phyloP scores from a whole-genome alignment of 805 yeast genomes.

The Ogataea chonburiensis region DNA sequence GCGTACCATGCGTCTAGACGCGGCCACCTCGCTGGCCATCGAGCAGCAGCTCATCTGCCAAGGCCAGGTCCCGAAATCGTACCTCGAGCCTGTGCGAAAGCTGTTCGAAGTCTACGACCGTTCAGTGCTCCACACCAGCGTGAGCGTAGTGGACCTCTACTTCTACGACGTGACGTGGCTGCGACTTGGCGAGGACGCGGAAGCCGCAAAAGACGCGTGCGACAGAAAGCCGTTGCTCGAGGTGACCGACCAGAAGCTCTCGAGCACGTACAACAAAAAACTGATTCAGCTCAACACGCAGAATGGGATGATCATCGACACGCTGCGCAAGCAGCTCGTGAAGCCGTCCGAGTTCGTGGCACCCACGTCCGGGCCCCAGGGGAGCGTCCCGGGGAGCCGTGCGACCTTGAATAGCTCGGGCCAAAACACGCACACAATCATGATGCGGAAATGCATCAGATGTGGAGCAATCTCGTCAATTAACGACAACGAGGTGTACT shows the following conservation, averaged over 20 bases:
- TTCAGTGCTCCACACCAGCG: constrained; percentile 39
- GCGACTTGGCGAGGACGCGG: constrained; percentile 32
- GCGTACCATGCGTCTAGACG: constrained; percentile 39
- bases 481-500: constrained; percentile 30
- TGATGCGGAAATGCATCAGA: constrained; percentile 34
- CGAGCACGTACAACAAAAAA: constrained; percentile 17
- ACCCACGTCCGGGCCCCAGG: not conserved
- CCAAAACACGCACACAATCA: constrained; percentile 14
- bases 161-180: constrained; percentile 71
- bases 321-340: constrained; percentile 32
- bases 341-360: constrained; percentile 27
- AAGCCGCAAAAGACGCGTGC: constrained; percentile 3
- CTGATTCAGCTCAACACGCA: constrained; percentile 23
- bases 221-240: constrained; percentile 16
- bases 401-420: constrained; percentile 6
- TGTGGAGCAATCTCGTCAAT: constrained; percentile 38
- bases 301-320: constrained; percentile 33
- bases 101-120: constrained; percentile 49
- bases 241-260: constrained; percentile 26
- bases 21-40: constrained; percentile 42
- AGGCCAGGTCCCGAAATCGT: constrained; percentile 51
- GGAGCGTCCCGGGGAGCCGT: constrained; percentile 9
- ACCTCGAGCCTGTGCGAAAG: constrained; percentile 38
- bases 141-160: constrained; percentile 53
- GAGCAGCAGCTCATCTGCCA: constrained; percentile 63